Percentiles rank a stretch among this genome's conserved stretches.
These are phyloP conservation scores for Hysterium pulicare DNA, from an alignment of 2,329 filamentous ascomycete genomes.

Conservation along the genomic window DNA sequence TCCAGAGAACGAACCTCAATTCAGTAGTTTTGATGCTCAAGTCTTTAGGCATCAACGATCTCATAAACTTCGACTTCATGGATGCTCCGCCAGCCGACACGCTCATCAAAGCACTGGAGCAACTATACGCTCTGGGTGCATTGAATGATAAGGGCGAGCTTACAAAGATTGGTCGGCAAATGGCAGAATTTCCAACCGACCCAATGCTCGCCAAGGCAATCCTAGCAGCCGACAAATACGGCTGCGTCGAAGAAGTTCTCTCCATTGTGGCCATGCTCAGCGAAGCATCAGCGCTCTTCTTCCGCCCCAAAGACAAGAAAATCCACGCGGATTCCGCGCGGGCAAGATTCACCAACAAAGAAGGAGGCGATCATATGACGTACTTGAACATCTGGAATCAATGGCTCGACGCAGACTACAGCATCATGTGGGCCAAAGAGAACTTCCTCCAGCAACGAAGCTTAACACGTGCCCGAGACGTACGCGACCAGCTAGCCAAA, in stretches of 20 bases:
- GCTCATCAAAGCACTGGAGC: slow-evolving; percentile 82
- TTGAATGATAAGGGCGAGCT: slow-evolving; percentile 85
- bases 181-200: slow-evolving; percentile 92
- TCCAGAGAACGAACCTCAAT: slow-evolving; percentile 85
- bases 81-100: slow-evolving; percentile 88
- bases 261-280: slow-evolving; percentile 93
- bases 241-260: slow-evolving; percentile 90
- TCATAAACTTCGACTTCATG: slow-evolving; percentile 95
- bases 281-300: slow-evolving; percentile 86
- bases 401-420: slow-evolving; percentile 91
- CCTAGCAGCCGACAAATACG: slow-evolving; percentile 81
- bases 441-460: slow-evolving; percentile 91
- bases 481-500: slow-evolving; percentile 86
- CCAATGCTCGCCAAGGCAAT: slow-evolving; percentile 89
- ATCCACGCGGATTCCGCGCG: slow-evolving; percentile 90
- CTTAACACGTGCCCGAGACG: slow-evolving; percentile 83
- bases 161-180: slow-evolving; percentile 86
- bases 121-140: slow-evolving; percentile 85
- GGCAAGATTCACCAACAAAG: slow-evolving; percentile 81
- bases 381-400: slow-evolving; percentile 93
- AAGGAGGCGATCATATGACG: slow-evolving; percentile 85
- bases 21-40: slow-evolving; percentile 82
- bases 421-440: slow-evolving; percentile 80
- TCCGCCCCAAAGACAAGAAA: slow-evolving; percentile 95
- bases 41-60: slow-evolving; percentile 84